These are phyloP conservation scores for Puccinia coronata DNA, from an alignment of 1,284 basidiomycete species.

Conservation along the genomic window DNA sequence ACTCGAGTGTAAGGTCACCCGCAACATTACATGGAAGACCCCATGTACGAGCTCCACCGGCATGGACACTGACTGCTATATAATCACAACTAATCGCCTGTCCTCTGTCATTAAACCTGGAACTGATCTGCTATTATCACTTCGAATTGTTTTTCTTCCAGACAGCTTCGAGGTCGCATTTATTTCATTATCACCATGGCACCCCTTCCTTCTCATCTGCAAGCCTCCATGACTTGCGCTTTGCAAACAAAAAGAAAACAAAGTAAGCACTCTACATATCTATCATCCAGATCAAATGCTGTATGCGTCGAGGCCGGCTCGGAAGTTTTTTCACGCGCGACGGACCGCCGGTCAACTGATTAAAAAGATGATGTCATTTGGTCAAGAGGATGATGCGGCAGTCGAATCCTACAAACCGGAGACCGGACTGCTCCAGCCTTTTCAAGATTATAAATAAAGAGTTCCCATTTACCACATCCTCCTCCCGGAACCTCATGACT, in stretches of 20 bases:
- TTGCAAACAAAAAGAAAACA: conserved; percentile 78
- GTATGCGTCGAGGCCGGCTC: too few species aligned
- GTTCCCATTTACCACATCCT: background rate
- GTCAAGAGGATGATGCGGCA: background rate
- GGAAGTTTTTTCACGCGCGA: too few species aligned
- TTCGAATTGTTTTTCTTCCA: conserved; percentile 52
- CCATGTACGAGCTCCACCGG: conserved; percentile 97
- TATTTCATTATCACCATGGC: conserved; percentile 99
- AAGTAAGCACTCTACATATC: conserved; percentile 29
- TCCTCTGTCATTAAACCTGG: background rate
- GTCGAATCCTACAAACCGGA: background rate
- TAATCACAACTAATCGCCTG: conserved; percentile 75
- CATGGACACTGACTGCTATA: conserved; percentile 94
- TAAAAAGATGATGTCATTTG: too few species aligned
- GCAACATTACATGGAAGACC: conserved; percentile 88
- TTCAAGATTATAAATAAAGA: background rate
- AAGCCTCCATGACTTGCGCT: conserved; percentile 94
- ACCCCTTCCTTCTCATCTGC: conserved; percentile 78
- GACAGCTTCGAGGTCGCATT: conserved; percentile 85
- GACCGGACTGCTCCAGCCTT: background rate
- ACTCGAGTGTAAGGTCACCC: conserved; percentile 83
- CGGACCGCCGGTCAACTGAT: too few species aligned
- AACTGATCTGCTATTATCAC: conserved; percentile 49
- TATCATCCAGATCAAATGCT: too few species aligned
- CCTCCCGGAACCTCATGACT: background rate